Percentiles rank a stretch among this genome's conserved stretches.
Evolutionary conservation across 768 basidiomycete species (phyloP).

Genomic region (Kwoniella sp.): DNA sequence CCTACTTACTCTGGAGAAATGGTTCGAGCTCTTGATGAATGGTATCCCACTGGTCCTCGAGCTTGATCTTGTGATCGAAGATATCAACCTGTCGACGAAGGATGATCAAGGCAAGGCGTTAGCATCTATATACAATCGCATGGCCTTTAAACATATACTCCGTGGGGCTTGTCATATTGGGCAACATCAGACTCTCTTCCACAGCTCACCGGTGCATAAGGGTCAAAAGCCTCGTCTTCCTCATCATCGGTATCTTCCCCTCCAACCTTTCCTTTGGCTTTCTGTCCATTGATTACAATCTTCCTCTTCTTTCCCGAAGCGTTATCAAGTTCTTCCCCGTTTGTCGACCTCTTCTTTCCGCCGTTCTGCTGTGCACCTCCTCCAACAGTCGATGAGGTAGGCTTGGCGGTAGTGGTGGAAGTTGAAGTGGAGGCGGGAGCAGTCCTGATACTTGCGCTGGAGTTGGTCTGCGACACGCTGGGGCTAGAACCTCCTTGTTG

Average conservation of each 20-base stretch:
- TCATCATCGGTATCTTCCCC: conserved; percentile 10
- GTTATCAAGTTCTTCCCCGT: not conserved
- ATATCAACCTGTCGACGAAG: too few relatives aligned
- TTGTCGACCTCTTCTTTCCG: too few relatives aligned
- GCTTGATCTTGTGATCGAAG: conserved; percentile 13
- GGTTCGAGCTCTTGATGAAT: conserved; percentile 8
- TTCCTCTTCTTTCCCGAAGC: conserved; percentile 1
- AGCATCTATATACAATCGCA: too few relatives aligned
- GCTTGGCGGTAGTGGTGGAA: not conserved
- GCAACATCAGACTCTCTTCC: too few relatives aligned
- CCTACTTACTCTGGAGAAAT: conserved; percentile 20
- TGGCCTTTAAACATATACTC: too few relatives aligned
- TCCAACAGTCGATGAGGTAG: not conserved
- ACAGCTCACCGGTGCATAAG: conserved; percentile 23
- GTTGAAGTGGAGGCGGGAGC: not conserved
- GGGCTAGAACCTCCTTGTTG: not conserved
- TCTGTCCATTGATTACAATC: not conserved
- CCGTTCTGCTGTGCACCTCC: too few relatives aligned
- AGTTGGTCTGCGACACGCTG: not conserved
- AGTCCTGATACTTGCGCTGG: not conserved
- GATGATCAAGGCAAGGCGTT: too few relatives aligned
- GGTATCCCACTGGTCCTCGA: conserved; percentile 20
- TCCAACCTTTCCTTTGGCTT: not conserved
- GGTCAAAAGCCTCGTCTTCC: conserved; percentile 40
- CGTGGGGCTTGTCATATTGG: too few relatives aligned